A percentile compares a stretch with the other conserved stretches of the same genome.
phyloP scores from a whole-genome alignment of 2,329 filamentous ascomycete species.

The Beauveria sp. region DNA sequence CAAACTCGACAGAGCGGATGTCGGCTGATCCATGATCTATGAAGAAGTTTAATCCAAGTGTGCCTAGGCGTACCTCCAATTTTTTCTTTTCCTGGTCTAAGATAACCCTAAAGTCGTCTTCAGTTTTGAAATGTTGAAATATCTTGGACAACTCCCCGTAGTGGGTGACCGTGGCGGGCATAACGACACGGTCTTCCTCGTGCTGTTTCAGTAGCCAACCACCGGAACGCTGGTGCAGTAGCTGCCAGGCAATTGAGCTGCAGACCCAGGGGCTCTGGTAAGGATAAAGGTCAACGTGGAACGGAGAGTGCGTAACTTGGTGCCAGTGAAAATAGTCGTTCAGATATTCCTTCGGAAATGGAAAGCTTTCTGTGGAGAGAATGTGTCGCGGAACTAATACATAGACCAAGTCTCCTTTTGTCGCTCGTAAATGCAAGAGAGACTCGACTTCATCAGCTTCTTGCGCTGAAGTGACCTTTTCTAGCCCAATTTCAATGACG shows the following conservation, averaged over 20 bases:
- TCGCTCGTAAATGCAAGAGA: background rate
- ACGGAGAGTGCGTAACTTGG: rapidly evolving
- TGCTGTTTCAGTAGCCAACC: background rate
- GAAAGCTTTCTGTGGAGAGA: background rate
- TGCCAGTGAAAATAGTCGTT: background rate
- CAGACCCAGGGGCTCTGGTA: background rate
- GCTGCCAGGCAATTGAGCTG: background rate
- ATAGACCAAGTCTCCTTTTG: background rate
- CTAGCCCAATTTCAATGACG: background rate
- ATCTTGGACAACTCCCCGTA: background rate
- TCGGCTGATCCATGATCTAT: background rate
- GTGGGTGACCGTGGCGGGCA: background rate
- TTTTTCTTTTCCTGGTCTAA: background rate
- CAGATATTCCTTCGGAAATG: background rate
- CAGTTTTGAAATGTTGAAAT: background rate
- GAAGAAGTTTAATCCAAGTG: background rate
- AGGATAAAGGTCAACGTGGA: background rate
- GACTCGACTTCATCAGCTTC: rapidly evolving
- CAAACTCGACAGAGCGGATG: background rate
- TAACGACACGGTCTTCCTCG: background rate
- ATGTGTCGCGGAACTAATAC: background rate
- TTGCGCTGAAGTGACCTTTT: background rate
- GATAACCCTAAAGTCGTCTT: background rate
- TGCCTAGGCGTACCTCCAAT: background rate
- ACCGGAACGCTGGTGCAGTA: too few species aligned